Conservation (phyloP, 768 basidiomycete genomes). For the Hortiboletus flavorubellus region DNA sequence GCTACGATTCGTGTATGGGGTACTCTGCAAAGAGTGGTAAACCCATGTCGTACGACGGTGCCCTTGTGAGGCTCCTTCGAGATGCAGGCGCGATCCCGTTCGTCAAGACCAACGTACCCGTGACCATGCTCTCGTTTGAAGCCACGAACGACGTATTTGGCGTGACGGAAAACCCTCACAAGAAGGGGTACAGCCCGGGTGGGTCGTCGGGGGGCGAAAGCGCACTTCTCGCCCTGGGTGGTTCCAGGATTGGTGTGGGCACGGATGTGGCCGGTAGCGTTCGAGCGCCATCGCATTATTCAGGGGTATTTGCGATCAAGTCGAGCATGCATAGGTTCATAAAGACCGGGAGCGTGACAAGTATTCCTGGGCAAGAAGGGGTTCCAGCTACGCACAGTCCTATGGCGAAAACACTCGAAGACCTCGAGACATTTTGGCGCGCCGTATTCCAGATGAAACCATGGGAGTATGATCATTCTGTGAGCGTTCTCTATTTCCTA, state of each 20-base stretch:
- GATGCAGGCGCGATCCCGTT: slow-evolving; percentile 64
- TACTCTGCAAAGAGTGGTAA: slow-evolving; percentile 49
- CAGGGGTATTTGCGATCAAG: slow-evolving; percentile 60
- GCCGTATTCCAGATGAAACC: slow-evolving; percentile 57
- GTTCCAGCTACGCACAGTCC: slow-evolving; percentile 54
- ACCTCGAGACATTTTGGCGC: slow-evolving; percentile 65
- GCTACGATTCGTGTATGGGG: slow-evolving; percentile 57
- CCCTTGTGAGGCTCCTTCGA: slow-evolving; percentile 49
- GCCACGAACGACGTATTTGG: slow-evolving; percentile 58
- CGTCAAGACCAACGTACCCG: slow-evolving; percentile 65
- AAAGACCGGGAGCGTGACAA: slow-evolving; percentile 43
- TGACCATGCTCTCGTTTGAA: slow-evolving; percentile 58
- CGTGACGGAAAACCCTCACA: slow-evolving; percentile 58
- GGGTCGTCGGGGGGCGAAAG: slow-evolving; percentile 70
- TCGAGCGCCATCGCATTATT: slow-evolving; percentile 62
- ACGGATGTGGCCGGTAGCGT: slow-evolving; percentile 71
- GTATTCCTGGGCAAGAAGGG: slow-evolving; percentile 55
- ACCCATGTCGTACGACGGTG: slow-evolving; percentile 45
- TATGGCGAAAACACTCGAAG: slow-evolving; percentile 58
- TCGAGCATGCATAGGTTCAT: slow-evolving; percentile 58
- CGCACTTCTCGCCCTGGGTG: slow-evolving; percentile 58
- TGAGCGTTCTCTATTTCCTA: slow-evolving; percentile 13
- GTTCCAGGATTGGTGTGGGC: slow-evolving; percentile 60
- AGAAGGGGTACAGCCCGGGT: slow-evolving; percentile 51
- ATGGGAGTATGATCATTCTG: slow-evolving; percentile 62